Percentiles rank a stretch among this genome's conserved stretches.
phyloP scores from a whole-genome alignment of 768 basidiomycete species.

The Dendrothele bispora region DNA sequence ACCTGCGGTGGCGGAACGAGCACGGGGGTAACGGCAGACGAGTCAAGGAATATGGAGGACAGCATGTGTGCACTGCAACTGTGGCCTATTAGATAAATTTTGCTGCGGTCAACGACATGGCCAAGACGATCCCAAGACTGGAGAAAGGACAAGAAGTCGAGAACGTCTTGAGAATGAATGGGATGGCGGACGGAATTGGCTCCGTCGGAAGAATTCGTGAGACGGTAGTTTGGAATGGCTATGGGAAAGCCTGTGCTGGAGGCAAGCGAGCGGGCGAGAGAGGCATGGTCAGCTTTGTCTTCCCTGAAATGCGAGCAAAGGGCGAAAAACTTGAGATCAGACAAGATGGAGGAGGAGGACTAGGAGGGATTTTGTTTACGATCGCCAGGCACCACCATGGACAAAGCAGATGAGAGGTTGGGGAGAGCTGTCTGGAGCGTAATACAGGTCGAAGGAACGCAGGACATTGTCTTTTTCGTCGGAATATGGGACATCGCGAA shows the following conservation, averaged over 20 bases:
- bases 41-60: conserved; percentile 63
- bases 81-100: conserved; percentile 69
- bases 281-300: conserved; percentile 63
- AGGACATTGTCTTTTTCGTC: too few species aligned
- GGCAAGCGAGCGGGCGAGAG: conserved; percentile 55
- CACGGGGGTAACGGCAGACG: conserved; percentile 36
- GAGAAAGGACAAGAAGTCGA: conserved; percentile 62
- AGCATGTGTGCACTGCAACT: conserved; percentile 86
- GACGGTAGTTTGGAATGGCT: conserved; percentile 76
- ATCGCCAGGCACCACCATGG: conserved; percentile 84
- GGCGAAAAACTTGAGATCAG: too few species aligned
- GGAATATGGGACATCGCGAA: too few species aligned
- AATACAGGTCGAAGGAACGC: conserved; percentile 72
- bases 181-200: conserved; percentile 58
- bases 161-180: conserved; percentile 64
- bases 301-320: too few species aligned
- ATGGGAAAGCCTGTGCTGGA: conserved; percentile 53
- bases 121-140: conserved; percentile 1
- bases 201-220: conserved; percentile 49
- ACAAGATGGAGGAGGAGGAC: not conserved
- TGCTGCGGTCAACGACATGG: conserved; percentile 34
- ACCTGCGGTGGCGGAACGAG: conserved; percentile 47
- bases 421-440: too few species aligned
- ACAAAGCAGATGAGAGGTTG: conserved; percentile 66
- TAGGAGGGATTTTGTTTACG: conserved; percentile 43